Evolutionary conservation across 257 asterid species (phyloP), one percentile per base, ranked within the genome.

Genomic region (Fraxinus americana): DNA sequence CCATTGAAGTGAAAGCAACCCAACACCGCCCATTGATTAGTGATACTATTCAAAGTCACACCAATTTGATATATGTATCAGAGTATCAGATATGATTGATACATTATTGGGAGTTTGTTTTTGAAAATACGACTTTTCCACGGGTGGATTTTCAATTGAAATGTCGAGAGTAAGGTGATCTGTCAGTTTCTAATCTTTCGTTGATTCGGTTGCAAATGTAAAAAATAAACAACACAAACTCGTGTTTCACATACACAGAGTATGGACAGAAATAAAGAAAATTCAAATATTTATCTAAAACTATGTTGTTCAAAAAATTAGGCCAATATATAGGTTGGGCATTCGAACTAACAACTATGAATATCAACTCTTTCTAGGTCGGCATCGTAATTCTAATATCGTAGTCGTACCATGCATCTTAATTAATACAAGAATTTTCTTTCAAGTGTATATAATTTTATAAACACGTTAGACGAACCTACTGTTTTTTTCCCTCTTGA

Each of bases 1-100:
- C 54, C 69, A 68, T 35, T 48, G 16, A 16, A 67, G 11, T 76
- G 80, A 70, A 77, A 77, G 76, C 70, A 76, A 68, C 76, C 35
- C 13, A 14, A 29, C 45, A 68, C 0, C 32, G 45, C 23, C 59
- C 75, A 77, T 76, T 76, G 70, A 45, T 43, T 66, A 67, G 36
- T 23, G 30, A 11, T 10, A 76, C 73, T 76, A 30, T 76, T 66
- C 73, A 29, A 14, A 76, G 74, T 67, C 67, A 57, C 34, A 4
- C 35, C 34, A 75, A 38, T 23, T 75, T 39, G 5, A 23, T 12
- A 11, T 25, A 11, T 23, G 5, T 52, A 23, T 3, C 57, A 61
- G 70, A 19, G 65, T 35, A 57, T 21, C 67, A 73, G 35, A 74
- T 52, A 72, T 35, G 66, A 32, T 12, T 4, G 30, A 30, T 30